phyloP scores from a whole-genome alignment of 805 yeast genomes.

The Yamadazyma scolyti region DNA sequence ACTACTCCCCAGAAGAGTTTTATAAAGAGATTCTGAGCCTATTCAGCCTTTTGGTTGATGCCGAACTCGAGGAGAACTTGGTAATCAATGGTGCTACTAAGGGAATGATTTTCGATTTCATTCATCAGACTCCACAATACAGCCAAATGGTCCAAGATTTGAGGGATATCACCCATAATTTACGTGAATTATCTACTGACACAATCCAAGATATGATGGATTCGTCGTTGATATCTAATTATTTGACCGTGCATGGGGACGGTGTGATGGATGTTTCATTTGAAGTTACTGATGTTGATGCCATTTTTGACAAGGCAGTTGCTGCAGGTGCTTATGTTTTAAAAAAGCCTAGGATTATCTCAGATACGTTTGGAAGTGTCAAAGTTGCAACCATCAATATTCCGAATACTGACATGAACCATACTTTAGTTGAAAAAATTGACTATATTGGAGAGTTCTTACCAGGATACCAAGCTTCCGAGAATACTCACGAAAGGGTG shows the following conservation, averaged over 20 bases:
- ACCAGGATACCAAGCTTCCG: slow-evolving; percentile 41
- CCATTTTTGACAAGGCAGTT: slow-evolving; percentile 44
- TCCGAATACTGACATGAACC: slow-evolving; percentile 59
- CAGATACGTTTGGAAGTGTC: slow-evolving; percentile 51
- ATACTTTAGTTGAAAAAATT: slow-evolving; percentile 58
- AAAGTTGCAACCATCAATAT: slow-evolving; percentile 43
- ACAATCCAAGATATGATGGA: slow-evolving; percentile 6
- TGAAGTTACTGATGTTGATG: slow-evolving; percentile 49
- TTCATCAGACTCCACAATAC: no score
- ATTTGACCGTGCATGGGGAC: slow-evolving; percentile 58
- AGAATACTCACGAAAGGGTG: background rate
- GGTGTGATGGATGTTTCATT: slow-evolving; percentile 78
- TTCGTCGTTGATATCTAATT: slow-evolving; percentile 12
- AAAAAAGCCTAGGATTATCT: slow-evolving; percentile 19
- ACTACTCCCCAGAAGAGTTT: no score
- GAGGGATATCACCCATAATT: background rate
- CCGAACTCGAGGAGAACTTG: slow-evolving; percentile 1
- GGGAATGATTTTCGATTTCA: no score
- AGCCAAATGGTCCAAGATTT: background rate
- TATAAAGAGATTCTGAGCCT: slow-evolving; percentile 1
- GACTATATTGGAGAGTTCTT: slow-evolving; percentile 42
- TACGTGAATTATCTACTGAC: slow-evolving; percentile 1
- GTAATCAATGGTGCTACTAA: background rate
- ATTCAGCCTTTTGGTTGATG: slow-evolving; percentile 1
- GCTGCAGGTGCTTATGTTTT: slow-evolving; percentile 47